These are phyloP conservation scores for Coriaria nepalensis DNA, from an alignment of 306 rosid genomes.

Conservation along the genomic window DNA sequence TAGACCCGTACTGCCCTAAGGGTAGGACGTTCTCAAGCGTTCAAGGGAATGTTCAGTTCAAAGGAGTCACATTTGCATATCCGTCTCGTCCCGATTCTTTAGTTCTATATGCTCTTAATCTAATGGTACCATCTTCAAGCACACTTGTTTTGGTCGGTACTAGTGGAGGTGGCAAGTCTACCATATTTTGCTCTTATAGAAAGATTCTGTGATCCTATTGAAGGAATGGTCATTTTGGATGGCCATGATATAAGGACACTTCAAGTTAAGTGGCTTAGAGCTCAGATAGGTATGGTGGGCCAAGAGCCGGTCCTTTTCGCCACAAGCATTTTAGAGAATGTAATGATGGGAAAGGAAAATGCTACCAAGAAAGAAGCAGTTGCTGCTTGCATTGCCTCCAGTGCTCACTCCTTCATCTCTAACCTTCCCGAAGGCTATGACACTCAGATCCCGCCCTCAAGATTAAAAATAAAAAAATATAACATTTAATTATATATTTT, in stretches of 20 bases:
- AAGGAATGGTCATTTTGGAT: constrained; percentile 59
- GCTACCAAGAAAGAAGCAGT: constrained; percentile 68
- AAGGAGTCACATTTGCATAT: constrained; percentile 48
- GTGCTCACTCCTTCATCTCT: constrained; percentile 67
- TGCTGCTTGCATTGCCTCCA: constrained; percentile 71
- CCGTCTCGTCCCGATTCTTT: constrained; percentile 63
- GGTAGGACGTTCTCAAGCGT: constrained; percentile 38
- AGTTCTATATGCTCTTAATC: constrained; percentile 42
- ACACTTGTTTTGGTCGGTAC: constrained; percentile 70
- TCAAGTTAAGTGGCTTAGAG: constrained; percentile 78
- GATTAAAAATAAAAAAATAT: too few relatives aligned
- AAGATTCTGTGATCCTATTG: constrained; percentile 67
- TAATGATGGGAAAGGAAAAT: constrained; percentile 83
- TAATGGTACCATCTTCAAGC: constrained; percentile 58
- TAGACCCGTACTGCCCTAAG: constrained; percentile 55
- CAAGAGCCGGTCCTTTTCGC: constrained; percentile 85
- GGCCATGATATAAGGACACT: constrained; percentile 63
- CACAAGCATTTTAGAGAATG: constrained; percentile 64
- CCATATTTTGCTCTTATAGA: constrained; percentile 79
- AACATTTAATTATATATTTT: neutral
- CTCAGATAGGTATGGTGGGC: constrained; percentile 84
- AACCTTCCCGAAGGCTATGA: constrained; percentile 65
- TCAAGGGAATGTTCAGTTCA: constrained; percentile 67
- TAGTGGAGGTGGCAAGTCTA: constrained; percentile 94
- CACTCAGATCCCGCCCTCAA: constrained; percentile 54